Evolutionary conservation across 768 basidiomycete species (phyloP).

Genomic region (Serendipita sp.): DNA sequence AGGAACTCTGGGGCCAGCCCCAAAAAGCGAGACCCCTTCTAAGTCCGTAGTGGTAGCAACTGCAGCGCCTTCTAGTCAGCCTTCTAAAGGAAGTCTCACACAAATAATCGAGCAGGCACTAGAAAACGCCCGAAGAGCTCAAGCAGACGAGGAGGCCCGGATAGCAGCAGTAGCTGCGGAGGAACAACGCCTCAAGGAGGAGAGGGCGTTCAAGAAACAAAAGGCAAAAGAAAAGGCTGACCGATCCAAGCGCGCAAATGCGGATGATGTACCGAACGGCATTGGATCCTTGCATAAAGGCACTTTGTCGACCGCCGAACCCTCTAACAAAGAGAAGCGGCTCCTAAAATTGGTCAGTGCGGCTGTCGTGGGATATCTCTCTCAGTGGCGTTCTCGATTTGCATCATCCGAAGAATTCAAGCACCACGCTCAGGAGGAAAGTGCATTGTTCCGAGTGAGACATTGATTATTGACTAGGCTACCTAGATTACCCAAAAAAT

Average conservation of each 20-base stretch:
- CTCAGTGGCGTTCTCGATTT: conserved; percentile 65
- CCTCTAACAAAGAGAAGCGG: conserved; percentile 45
- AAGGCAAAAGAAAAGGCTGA: conserved; percentile 15
- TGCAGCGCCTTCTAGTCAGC: background rate
- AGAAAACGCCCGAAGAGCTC: background rate
- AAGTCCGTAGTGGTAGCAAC: background rate
- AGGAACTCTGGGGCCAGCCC: background rate
- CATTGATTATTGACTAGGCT: background rate
- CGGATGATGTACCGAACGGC: conserved; percentile 11
- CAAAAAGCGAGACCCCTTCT: background rate
- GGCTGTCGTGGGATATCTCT: conserved; percentile 87
- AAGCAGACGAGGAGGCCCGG: conserved; percentile 11
- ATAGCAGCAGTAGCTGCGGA: conserved; percentile 19
- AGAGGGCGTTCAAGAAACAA: conserved; percentile 33
- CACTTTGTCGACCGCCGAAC: background rate
- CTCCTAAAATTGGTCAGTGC: conserved; percentile 70
- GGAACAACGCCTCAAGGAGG: conserved; percentile 11
- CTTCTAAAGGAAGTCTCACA: background rate
- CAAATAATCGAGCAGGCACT: conserved; percentile 1
- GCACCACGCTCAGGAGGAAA: conserved; percentile 85
- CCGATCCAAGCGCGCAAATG: conserved; percentile 7
- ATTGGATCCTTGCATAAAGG: conserved; percentile 7
- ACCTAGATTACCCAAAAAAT: conserved; percentile 75
- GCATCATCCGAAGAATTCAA: conserved; percentile 69
- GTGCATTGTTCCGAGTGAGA: conserved; percentile 12